A percentile compares a stretch with the other conserved stretches of the same genome.
Evolutionary conservation across 441 rosid genomes (phyloP).

Genomic region (Breynia disticha): DNA sequence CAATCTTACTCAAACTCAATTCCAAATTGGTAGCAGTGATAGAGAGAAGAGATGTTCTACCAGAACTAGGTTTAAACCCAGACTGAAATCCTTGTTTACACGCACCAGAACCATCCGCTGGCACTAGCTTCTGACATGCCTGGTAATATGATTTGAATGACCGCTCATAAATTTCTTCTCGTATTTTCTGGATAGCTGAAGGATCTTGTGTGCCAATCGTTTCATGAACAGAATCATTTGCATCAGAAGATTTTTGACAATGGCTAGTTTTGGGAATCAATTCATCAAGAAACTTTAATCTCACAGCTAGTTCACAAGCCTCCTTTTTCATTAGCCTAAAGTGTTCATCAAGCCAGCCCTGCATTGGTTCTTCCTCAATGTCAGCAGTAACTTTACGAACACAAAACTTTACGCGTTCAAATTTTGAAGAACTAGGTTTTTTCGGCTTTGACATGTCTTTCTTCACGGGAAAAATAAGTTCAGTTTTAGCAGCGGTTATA

Average conservation of each 20-base stretch:
- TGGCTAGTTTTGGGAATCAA: slow-evolving; percentile 35
- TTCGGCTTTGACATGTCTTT: slow-evolving; percentile 65
- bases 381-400: slow-evolving; percentile 77
- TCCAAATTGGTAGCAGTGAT: slow-evolving; percentile 87
- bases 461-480: slow-evolving; percentile 47
- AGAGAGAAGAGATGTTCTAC: slow-evolving; percentile 74
- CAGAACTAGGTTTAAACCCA: slow-evolving; percentile 76
- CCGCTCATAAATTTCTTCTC: slow-evolving; percentile 61
- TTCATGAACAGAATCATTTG: slow-evolving; percentile 41
- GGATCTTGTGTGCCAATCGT: slow-evolving; percentile 59
- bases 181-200: slow-evolving; percentile 42
- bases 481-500: slow-evolving; percentile 58
- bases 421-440: slow-evolving; percentile 52
- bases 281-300: slow-evolving; percentile 83
- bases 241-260: slow-evolving; percentile 46
- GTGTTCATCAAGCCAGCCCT: slow-evolving; percentile 99
- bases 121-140: slow-evolving; percentile 75
- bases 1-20: slow-evolving; percentile 64
- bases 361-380: slow-evolving; percentile 98
- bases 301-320: slow-evolving; percentile 89
- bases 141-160: slow-evolving; percentile 79
- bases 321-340: slow-evolving; percentile 75
- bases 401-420: slow-evolving; percentile 70
- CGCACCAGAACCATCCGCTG: slow-evolving; percentile 87
- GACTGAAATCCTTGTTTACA: slow-evolving; percentile 81